These are phyloP conservation scores for Clavispora phyllophila DNA, from an alignment of 805 yeast genomes.

Conservation along the genomic window DNA sequence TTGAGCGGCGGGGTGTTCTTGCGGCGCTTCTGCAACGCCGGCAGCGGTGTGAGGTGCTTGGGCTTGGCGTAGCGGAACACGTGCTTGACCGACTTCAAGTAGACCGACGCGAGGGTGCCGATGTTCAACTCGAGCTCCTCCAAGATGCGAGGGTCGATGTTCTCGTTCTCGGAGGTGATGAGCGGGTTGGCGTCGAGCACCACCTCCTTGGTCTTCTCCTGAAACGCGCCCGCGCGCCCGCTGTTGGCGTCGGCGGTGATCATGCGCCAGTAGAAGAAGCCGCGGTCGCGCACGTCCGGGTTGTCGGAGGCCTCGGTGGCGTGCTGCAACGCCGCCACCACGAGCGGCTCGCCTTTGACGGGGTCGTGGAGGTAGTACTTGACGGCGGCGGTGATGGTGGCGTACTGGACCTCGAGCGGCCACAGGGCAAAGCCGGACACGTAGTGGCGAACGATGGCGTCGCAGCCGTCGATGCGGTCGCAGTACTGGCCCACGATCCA, in stretches of 20 bases:
- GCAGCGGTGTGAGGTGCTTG: constrained; percentile 45
- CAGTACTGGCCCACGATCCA: constrained; percentile 84
- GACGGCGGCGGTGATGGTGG: constrained; percentile 68
- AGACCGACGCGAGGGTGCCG: constrained; percentile 79
- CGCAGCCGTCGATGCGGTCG: constrained; percentile 36
- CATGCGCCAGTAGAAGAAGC: constrained; percentile 80
- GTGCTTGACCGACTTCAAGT: constrained; percentile 75
- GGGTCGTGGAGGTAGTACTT: constrained; percentile 62
- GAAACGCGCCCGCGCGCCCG: constrained; percentile 37
- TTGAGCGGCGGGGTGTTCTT: constrained; percentile 7
- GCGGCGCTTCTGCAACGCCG: constrained; percentile 30
- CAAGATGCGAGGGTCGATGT: constrained; percentile 60
- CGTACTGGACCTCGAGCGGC: constrained; percentile 66
- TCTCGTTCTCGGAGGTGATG: constrained; percentile 62
- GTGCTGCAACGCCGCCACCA: constrained; percentile 54
- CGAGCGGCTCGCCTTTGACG: constrained; percentile 46
- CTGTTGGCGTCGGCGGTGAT: constrained; percentile 42
- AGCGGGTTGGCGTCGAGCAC: constrained; percentile 58
- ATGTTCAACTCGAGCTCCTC: constrained; percentile 81
- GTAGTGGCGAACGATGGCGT: constrained; percentile 37
- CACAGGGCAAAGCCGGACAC: constrained; percentile 53
- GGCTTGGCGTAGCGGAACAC: constrained; percentile 66
- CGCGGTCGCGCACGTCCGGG: constrained; percentile 85
- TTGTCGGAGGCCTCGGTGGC: constrained; percentile 73
- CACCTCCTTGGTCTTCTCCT: constrained; percentile 38